Base-by-base conservation (phyloP, 352 stramenopile genomes). In the Phytophthora cactorum region DNA sequence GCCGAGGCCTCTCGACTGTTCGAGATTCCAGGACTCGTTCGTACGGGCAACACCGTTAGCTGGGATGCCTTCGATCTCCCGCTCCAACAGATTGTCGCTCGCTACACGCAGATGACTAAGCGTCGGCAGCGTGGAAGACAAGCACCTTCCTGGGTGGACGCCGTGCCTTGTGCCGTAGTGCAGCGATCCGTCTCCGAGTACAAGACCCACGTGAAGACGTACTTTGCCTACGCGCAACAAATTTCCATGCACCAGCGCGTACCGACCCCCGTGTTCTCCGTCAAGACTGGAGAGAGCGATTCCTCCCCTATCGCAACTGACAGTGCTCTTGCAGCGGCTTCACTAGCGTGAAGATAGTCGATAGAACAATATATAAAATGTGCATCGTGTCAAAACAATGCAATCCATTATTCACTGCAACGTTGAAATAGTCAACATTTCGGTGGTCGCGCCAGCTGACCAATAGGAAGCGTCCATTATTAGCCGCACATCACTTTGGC, bases 51-150 rank as follows among this genome's bases (percentile, higher is more conserved):
- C 12, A 63, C 61, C 31, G 64, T 55, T 5, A 83, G 69, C 53
- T 93, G 85, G 85, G 78, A 91, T 12, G 79, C 66, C 7, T 91
- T 91, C 52, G 85, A 93, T 54, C 22, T 51, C 6, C 82, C 85
- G 4, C 71, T 93, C n/a, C 73, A 78, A 2, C 70, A 91, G 64
- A 66, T 86, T 41, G 69, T 93, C 7, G 46, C 65, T 31, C 67
- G 75, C 38, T 88, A 82, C 56, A 85, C 77, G 29, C 75, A 86
- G 36, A 63, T 74, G 45, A 77, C 59, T 32, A 89, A 87, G 55
- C 68, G 75, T 29, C 44, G 63, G 31, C 25, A 49, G 9, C 44
- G 58, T 25, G 15, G 11, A 50, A 58, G 27, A 43, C 64, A 74
- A 25, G 45, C 62, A 25, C 39, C 68, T 9, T 63, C 72, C 11